These are phyloP conservation scores for Aspergillus japonicus DNA, from an alignment of 2,329 filamentous ascomycete species.

Conservation along the genomic window DNA sequence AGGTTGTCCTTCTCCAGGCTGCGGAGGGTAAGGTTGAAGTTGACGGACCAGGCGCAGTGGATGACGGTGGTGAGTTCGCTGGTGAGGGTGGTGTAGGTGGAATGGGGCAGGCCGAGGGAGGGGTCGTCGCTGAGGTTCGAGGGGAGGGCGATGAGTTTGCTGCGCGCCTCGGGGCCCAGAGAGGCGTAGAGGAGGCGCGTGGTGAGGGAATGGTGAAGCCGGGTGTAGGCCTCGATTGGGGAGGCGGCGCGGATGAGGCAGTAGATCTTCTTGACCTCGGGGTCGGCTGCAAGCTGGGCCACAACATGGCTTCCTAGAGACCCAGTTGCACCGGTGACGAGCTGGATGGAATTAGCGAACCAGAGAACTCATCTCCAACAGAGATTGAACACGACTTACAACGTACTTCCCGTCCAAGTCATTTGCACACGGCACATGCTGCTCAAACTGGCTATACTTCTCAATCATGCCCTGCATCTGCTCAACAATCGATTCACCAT, in stretches of 20 bases:
- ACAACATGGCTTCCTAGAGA: slow-evolving; percentile 63
- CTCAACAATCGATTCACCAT: slow-evolving; percentile 37
- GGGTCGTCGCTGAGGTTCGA: slow-evolving; percentile 49
- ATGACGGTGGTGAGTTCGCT: slow-evolving; percentile 53
- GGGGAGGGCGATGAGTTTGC: slow-evolving; percentile 50
- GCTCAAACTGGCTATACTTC: slow-evolving; percentile 41
- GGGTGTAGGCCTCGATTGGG: slow-evolving; percentile 41
- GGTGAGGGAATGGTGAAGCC: slow-evolving; percentile 47
- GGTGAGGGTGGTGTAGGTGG: slow-evolving; percentile 44
- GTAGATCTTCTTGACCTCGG: slow-evolving; percentile 48
- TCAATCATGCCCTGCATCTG: slow-evolving; percentile 51
- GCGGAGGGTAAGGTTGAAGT: slow-evolving; percentile 58
- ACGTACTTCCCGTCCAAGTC: slow-evolving; percentile 25
- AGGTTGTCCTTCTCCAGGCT: slow-evolving; percentile 58
- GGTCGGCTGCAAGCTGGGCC: slow-evolving; percentile 39
- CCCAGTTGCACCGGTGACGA: slow-evolving; percentile 65
- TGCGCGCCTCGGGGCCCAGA: slow-evolving; percentile 17
- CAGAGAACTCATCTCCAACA: not conserved
- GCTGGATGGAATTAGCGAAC: slow-evolving; percentile 12
- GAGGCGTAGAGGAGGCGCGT: slow-evolving; percentile 34
- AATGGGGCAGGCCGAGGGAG: slow-evolving; percentile 49
- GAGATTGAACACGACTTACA: slow-evolving; percentile 11
- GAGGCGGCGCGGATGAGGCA: slow-evolving; percentile 56
- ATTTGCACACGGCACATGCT: slow-evolving; percentile 24
- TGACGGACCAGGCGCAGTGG: slow-evolving; percentile 65